Evolutionary conservation across 2,329 filamentous ascomycete species (phyloP), one percentile per base, ranked within the genome.

Genomic region (Curvularia sp.): DNA sequence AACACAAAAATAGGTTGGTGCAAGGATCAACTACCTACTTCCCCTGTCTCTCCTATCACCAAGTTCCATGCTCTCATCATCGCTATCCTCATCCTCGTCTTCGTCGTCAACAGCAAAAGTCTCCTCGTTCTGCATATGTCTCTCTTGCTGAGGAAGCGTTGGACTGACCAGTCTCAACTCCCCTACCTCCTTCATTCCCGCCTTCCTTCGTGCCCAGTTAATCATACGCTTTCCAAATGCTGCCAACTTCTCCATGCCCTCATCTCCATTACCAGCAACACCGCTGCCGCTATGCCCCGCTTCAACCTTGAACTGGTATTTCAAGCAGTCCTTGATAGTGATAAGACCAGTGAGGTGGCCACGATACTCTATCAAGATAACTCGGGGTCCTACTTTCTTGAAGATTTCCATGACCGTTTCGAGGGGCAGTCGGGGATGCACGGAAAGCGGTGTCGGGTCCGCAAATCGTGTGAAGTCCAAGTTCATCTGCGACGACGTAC

Each of bases 341-440:
- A 99, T 91, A 0, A 99, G 83, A 0, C 95, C 95, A 0, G 86
- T 86, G 1, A 99, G 84, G 49, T 87, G 86, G 13, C 95, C 95
- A 58, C 91, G 90, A 73, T 97, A 90, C 76, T 99, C 95, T 39
- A 97, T 89, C 3, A 99, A 84, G 49, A 99, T 94, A 5, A 97
- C 93, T 1, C 95, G 87, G 0, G 94, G 95, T 0, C 95, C 95
- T 75, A 99, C 96, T 80, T 98, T 99, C 76, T 94, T 94, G 82
- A 99, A 99, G 10, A 99, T 84, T 73, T 99, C 95, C 93, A 99
- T 97, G 31, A 96, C 94, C 0, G 95, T 99, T 78, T 99, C 95
- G 0, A 99, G 86, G 0, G 94, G 91, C 0, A 98, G 86, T 1
- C 92, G 88, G 0, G 95, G 95, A 72, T 99, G 95, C 0, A 93